Conservation (phyloP, 768 basidiomycete species). For the Tulasnella sp. region DNA sequence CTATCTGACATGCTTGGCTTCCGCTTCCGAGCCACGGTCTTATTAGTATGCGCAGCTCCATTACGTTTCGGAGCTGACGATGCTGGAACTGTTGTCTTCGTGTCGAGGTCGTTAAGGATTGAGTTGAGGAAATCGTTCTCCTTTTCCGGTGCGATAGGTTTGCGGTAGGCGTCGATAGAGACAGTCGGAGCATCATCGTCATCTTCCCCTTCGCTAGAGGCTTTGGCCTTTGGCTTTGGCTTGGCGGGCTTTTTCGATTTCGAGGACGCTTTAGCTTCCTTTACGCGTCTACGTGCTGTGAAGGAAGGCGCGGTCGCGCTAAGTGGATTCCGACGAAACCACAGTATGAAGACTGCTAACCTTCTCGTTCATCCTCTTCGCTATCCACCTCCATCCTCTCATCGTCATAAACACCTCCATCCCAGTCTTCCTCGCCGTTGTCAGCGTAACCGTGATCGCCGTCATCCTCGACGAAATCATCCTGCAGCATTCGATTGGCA, state of each 20-base stretch:
- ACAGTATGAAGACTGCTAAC: conserved; percentile 43
- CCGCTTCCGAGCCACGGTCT: conserved; percentile 10
- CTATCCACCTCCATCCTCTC: conserved; percentile 42
- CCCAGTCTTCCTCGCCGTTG: conserved; percentile 96
- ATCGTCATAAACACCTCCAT: conserved; percentile 50
- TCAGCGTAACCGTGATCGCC: conserved; percentile 88
- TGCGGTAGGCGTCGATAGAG: conserved; percentile 59
- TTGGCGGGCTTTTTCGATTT: neutral
- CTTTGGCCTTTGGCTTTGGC: conserved; percentile 3
- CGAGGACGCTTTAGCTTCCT: conserved; percentile 32
- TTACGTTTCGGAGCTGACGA: neutral
- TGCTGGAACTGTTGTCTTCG: conserved; percentile 27
- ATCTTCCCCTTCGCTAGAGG: neutral
- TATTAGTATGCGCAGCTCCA: neutral
- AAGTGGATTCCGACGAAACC: conserved; percentile 11
- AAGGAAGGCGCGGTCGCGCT: conserved; percentile 31
- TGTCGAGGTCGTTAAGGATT: conserved; percentile 70
- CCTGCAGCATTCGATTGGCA: conserved; percentile 68
- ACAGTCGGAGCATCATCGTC: neutral
- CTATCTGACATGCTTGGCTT: conserved; percentile 5
- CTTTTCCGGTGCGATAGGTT: conserved; percentile 66
- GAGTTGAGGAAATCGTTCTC: conserved; percentile 88
- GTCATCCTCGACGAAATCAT: conserved; percentile 96
- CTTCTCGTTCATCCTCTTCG: conserved; percentile 54
- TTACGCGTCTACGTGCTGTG: conserved; percentile 46